Evolutionary conservation across 164 flowering plant species (phyloP).

Genomic region (Berberis vulgaris): DNA sequence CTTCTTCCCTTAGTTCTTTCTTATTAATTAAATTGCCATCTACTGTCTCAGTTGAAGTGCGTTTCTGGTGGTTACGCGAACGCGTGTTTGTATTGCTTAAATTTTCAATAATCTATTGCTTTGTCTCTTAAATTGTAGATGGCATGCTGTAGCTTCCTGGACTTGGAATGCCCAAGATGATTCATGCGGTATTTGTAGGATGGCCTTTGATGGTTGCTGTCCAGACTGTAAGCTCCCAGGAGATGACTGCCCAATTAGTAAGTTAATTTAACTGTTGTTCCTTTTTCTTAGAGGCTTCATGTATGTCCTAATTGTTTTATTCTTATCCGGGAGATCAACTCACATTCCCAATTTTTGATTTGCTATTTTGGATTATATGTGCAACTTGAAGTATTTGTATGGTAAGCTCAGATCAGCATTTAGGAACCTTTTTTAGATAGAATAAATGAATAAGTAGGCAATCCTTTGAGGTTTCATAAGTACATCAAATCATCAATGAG

Average conservation of each 20-base stretch:
- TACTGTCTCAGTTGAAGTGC: neutral
- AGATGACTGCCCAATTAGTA: constrained; percentile 90
- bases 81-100: neutral
- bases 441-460: no score
- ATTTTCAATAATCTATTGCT: neutral
- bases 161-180: constrained; percentile 99
- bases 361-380: neutral
- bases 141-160: constrained; percentile 98
- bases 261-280: constrained; percentile 7
- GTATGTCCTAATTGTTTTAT: neutral
- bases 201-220: constrained; percentile 99
- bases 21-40: neutral
- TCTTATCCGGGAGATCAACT: neutral
- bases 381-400: neutral
- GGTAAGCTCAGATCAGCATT: no score
- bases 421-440: no score
- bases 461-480: no score
- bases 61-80: neutral
- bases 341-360: neutral
- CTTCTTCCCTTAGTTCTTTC: constrained; percentile 1
- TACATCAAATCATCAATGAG: no score
- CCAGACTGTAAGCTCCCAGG: constrained; percentile 96
- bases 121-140: constrained; percentile 20
- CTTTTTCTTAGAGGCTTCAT: neutral
- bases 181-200: constrained; percentile 93